Evolutionary conservation across 1,284 basidiomycete species (phyloP), one percentile per base, ranked within the genome.

Genomic region (Volvariella surrecta): DNA sequence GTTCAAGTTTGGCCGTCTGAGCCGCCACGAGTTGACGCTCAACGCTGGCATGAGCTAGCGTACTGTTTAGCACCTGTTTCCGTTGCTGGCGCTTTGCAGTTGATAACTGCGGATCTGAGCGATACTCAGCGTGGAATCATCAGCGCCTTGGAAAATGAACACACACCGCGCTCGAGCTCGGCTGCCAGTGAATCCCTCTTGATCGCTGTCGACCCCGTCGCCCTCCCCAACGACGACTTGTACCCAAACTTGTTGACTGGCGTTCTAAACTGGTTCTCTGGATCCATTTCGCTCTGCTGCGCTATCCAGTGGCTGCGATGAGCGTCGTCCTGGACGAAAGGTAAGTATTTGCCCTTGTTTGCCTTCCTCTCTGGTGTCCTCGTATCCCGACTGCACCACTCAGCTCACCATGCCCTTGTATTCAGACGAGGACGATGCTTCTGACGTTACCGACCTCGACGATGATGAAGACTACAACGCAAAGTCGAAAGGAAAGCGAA

Each of bases 181-280:
- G 80, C 79, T 24, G 73, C 70, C 37, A 82, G 59, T 0, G 79
- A 79, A 50, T 81, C 78, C 30, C 81, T 72, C 48, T 83, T 70
- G 20, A 59, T 50, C 13, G 60, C 57, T 16, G 58, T 58, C n/a
- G 60, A 50, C 37, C 44, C 41, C 44, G 41, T 45, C 16, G 38
- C 38, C 21, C 55, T 50, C 37, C 50, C 24, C 7, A 50, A 44
- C 13, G 47, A 37, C 4, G 40, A 40, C 21, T 42, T 41, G 18
- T 37, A 22, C 17, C 45, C 44, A 0, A 37, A 22, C 28, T 44
- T 51, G 41, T 51, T 53, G 20, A 53, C 38, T 19, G 56, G 54
- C 11, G 54, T 54, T 38, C 48, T 47, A 44, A 52, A 54, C 16
- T 49, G 42, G 40, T 37, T 35, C 6, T 35, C 34, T 4, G 6